Conservation (phyloP, 139 green algal genomes). For the Desmodesmus armatus region DNA sequence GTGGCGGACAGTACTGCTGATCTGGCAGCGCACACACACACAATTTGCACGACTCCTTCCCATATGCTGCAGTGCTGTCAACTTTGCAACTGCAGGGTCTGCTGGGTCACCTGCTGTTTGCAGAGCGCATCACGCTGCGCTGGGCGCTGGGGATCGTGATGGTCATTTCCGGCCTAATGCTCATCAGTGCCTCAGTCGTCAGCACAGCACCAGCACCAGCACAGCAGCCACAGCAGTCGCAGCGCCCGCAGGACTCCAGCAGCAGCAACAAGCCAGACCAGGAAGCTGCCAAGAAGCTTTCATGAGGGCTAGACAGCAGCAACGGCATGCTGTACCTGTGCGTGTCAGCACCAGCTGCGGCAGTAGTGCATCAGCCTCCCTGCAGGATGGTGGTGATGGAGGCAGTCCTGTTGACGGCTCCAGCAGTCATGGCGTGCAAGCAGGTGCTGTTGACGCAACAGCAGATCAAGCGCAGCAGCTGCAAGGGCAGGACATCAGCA, state of each 20-base stretch:
- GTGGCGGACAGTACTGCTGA: no score
- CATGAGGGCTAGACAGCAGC: no score
- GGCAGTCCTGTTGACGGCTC: background rate
- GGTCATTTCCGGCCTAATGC: slow-evolving; percentile 33
- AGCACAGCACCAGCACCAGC: slow-evolving; percentile 21
- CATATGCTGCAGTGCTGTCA: no score
- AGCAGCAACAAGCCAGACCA: slow-evolving; percentile 35
- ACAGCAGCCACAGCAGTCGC: background rate
- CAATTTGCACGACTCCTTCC: no score
- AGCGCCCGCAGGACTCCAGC: background rate
- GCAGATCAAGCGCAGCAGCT: background rate
- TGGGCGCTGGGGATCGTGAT: slow-evolving; percentile 46
- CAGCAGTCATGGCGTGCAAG: background rate
- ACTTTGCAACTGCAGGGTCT: slow-evolving; percentile 48
- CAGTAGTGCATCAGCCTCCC: background rate
- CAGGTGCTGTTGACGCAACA: background rate
- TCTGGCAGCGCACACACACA: no score
- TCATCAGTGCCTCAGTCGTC: slow-evolving; percentile 35
- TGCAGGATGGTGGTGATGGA: background rate
- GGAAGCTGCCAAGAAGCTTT: no score
- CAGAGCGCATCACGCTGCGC: slow-evolving; percentile 29
- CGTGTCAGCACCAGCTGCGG: slow-evolving; percentile 24
- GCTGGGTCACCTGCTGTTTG: slow-evolving; percentile 50
- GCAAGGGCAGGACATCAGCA: background rate
- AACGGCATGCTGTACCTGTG: background rate